Conservation (phyloP, 2,329 filamentous ascomycete species). For the Fusarium foetens region DNA sequence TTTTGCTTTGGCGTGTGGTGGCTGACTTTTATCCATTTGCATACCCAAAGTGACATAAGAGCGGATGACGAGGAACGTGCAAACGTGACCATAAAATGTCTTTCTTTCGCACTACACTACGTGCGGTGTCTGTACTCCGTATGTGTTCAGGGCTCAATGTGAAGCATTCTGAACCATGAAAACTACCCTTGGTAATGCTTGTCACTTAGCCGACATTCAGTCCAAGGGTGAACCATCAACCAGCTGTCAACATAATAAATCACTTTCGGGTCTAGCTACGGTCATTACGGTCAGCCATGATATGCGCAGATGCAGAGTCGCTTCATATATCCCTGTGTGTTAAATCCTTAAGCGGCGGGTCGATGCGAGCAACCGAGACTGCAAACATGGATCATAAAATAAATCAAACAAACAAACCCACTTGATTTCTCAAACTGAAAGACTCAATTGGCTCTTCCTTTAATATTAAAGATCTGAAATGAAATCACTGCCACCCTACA, state of each 20-base stretch:
- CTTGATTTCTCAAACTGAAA: neutral
- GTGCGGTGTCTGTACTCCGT: neutral
- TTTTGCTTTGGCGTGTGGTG: constrained; percentile 16
- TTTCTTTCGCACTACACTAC: neutral
- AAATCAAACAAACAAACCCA: constrained; percentile 6
- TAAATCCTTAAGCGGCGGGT: neutral
- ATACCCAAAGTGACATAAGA: constrained; percentile 10
- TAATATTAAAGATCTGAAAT: neutral
- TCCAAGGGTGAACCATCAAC: neutral
- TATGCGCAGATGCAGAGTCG: neutral
- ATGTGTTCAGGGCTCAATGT: neutral
- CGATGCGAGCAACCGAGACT: constrained; percentile 6
- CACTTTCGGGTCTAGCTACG: neutral
- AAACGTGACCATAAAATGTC: constrained; percentile 14
- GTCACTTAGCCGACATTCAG: neutral
- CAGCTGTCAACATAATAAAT: neutral
- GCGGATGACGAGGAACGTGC: neutral
- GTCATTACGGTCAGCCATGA: constrained; percentile 13
- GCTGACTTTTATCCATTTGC: constrained; percentile 15
- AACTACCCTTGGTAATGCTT: neutral
- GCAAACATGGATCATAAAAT: constrained; percentile 5
- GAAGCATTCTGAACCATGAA: neutral
- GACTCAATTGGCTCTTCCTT: constrained; percentile 10
- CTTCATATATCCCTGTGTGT: neutral
- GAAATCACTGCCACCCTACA: constrained; percentile 5